These are phyloP conservation scores for Royoungia palumana DNA, from an alignment of 768 basidiomycete species.

Conservation along the genomic window DNA sequence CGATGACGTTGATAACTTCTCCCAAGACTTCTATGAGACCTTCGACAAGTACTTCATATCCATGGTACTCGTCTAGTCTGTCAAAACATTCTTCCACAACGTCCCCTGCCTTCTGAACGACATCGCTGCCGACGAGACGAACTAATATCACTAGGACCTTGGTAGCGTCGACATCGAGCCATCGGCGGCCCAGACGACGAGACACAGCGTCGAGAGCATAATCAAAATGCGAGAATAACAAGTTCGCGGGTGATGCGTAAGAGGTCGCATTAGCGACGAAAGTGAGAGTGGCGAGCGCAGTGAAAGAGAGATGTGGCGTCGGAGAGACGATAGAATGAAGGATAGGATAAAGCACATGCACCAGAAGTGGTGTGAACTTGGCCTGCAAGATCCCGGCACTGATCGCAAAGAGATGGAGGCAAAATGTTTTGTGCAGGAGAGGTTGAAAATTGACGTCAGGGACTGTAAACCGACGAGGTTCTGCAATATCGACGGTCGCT, in stretches of 20 bases:
- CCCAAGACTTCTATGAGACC: constrained; percentile 83
- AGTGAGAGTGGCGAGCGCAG: constrained; percentile 71
- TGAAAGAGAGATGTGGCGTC: constrained; percentile 59
- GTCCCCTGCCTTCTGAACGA: constrained; percentile 88
- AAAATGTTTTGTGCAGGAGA: constrained; percentile 64
- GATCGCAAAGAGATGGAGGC: constrained; percentile 73
- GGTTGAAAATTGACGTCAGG: constrained; percentile 44
- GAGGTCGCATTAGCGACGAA: constrained; percentile 72
- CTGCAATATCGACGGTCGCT: constrained; percentile 52
- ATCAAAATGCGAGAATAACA: constrained; percentile 93
- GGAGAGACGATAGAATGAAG: constrained; percentile 83
- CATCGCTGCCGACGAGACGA: constrained; percentile 78
- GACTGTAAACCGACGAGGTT: constrained; percentile 25
- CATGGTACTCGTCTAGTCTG: constrained; percentile 92
- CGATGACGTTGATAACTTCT: constrained; percentile 80
- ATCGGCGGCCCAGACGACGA: constrained; percentile 71
- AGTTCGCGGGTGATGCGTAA: constrained; percentile 85
- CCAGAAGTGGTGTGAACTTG: constrained; percentile 68
- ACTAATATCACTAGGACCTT: constrained; percentile 84
- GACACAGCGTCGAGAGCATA: constrained; percentile 92
- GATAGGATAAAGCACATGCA: constrained; percentile 80
- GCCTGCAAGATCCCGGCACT: constrained; percentile 68
- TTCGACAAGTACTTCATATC: constrained; percentile 82
- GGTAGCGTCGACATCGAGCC: constrained; percentile 85
- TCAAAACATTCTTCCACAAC: constrained; percentile 98